Evolutionary conservation across 2,329 filamentous ascomycete species (phyloP).

Genomic region (Teratosphaeria epicoccoides): DNA sequence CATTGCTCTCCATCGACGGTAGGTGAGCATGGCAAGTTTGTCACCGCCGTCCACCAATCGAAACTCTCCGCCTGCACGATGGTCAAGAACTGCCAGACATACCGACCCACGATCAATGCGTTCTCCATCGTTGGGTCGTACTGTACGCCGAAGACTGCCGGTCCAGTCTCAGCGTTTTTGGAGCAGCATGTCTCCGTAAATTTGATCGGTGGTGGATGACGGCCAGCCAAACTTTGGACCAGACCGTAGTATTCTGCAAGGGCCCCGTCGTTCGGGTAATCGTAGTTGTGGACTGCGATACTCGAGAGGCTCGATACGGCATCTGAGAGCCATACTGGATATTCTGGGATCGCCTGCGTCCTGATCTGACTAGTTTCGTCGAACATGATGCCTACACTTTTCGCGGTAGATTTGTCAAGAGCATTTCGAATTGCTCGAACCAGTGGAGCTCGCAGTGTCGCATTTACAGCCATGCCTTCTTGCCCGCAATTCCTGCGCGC

Average conservation of each 20-base stretch:
- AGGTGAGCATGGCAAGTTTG: slow-evolving; percentile 8
- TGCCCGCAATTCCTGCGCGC: slow-evolving; percentile 7
- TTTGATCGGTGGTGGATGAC: slow-evolving; percentile 5
- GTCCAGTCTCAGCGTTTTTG: slow-evolving; percentile 4
- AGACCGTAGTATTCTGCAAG: slow-evolving; percentile 5
- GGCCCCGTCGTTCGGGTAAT: slow-evolving; percentile 5
- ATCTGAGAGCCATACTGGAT: slow-evolving; percentile 7
- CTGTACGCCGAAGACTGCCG: slow-evolving; percentile 7
- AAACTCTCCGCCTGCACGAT: slow-evolving; percentile 8
- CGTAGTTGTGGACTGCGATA: slow-evolving; percentile 10
- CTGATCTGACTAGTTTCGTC: slow-evolving; percentile 9
- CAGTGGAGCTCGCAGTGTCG: slow-evolving; percentile 2
- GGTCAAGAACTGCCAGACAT: slow-evolving; percentile 11
- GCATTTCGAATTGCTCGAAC: slow-evolving; percentile 1
- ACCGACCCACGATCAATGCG: slow-evolving; percentile 9
- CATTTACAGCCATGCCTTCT: slow-evolving; percentile 8
- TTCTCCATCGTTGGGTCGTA: slow-evolving; percentile 11
- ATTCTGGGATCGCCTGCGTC: slow-evolving; percentile 5
- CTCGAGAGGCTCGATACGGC: slow-evolving; percentile 1
- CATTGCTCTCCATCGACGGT: slow-evolving; percentile 6
- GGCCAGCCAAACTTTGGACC: slow-evolving; percentile 3
- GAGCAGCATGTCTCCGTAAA: slow-evolving; percentile 11
- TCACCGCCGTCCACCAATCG: slow-evolving; percentile 11
- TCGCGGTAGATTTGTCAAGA: slow-evolving; percentile 3
- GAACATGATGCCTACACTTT: slow-evolving; percentile 6